These are phyloP conservation scores for Silene uniflora DNA, from an alignment of 148 eudicot species.

Conservation along the genomic window DNA sequence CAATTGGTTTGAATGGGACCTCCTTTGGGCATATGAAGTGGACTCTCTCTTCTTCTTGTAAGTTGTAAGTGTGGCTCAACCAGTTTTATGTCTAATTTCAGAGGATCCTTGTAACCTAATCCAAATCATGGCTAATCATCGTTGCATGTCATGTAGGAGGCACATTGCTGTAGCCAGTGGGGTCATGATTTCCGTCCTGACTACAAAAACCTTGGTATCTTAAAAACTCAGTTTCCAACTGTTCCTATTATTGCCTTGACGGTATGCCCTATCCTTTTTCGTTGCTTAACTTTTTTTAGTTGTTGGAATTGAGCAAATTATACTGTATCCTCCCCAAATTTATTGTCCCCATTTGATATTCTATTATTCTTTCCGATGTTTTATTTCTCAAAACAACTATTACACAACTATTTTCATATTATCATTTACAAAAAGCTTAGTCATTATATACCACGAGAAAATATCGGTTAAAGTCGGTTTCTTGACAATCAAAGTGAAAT, in stretches of 20 bases:
- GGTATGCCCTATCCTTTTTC: conserved; percentile 35
- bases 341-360: neutral
- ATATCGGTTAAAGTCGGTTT: too few species aligned
- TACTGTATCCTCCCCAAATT: neutral
- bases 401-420: too few species aligned
- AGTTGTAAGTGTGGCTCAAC: too few species aligned
- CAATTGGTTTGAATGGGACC: too few species aligned
- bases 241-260: conserved; percentile 94
- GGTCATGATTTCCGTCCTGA: conserved; percentile 99
- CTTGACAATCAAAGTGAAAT: neutral
- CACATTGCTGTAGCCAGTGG: conserved; percentile 99
- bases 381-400: too few species aligned
- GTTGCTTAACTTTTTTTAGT: neutral
- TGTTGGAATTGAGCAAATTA: neutral
- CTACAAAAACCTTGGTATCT: conserved; percentile 93
- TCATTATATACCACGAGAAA: too few species aligned
- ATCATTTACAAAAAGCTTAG: too few species aligned
- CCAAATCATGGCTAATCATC: neutral
- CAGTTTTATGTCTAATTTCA: too few species aligned
- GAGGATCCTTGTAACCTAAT: conserved; percentile 1
- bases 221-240: conserved; percentile 93
- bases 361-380: too few species aligned
- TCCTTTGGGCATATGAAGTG: too few species aligned
- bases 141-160: conserved; percentile 53
- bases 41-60: too few species aligned